These are phyloP conservation scores for Ustulina deusta DNA, from an alignment of 2,329 filamentous ascomycete genomes.

Conservation along the genomic window DNA sequence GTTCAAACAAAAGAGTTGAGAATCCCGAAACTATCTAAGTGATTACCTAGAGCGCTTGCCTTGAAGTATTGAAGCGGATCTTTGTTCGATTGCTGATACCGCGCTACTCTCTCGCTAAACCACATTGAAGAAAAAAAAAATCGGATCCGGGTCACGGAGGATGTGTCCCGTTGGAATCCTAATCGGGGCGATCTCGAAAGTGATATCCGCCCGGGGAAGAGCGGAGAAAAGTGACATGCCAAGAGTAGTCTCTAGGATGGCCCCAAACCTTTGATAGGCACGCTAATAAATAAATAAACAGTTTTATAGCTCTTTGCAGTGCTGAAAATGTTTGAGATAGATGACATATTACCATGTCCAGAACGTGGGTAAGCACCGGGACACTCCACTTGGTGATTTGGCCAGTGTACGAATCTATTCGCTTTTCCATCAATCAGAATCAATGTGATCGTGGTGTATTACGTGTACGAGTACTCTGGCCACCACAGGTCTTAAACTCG, in stretches of 20 bases:
- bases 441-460: neutral
- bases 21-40: neutral
- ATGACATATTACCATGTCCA: neutral
- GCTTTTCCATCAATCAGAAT: conserved; percentile 40
- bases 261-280: conserved; percentile 20
- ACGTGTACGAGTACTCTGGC: neutral
- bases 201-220: conserved; percentile 21
- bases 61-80: neutral
- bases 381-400: neutral
- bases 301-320: conserved; percentile 1
- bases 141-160: conserved; percentile 24
- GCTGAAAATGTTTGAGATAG: conserved; percentile 14
- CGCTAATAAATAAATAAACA: conserved; percentile 18
- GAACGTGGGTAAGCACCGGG: neutral
- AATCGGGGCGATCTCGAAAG: conserved; percentile 8
- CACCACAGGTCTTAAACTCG: conserved; percentile 15
- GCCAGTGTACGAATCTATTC: neutral
- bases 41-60: neutral
- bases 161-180: conserved; percentile 27
- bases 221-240: conserved; percentile 24
- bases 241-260: conserved; percentile 9
- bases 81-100: neutral
- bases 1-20: neutral
- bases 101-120: neutral
- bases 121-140: no score